Evolutionary conservation across 306 rosid species (phyloP).

Genomic region (Heteromeles arbutifolia): DNA sequence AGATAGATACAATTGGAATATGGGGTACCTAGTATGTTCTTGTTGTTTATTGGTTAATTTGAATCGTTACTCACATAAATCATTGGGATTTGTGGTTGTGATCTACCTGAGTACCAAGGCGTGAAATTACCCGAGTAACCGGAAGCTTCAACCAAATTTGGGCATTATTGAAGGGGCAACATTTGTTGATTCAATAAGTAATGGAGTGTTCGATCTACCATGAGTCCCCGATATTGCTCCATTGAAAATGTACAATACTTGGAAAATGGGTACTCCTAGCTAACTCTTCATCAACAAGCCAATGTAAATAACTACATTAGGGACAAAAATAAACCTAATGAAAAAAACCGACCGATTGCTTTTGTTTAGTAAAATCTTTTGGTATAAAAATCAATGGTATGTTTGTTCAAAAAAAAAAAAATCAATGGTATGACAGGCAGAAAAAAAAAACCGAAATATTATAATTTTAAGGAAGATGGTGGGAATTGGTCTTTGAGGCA

Average conservation of each 20-base stretch:
- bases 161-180: background rate
- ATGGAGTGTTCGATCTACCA: background rate
- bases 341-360: background rate
- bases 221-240: background rate
- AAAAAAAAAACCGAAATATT: background rate
- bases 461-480: background rate
- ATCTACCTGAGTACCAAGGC: background rate
- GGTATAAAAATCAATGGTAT: background rate
- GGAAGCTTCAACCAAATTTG: background rate
- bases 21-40: background rate
- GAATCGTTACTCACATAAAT: background rate
- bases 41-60: background rate
- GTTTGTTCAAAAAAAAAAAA: background rate
- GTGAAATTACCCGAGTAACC: background rate
- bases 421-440: background rate
- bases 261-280: background rate
- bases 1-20: background rate
- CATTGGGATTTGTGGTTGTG: constrained; percentile 5
- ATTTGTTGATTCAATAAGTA: background rate
- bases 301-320: background rate
- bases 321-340: background rate
- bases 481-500: background rate
- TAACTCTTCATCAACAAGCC: background rate
- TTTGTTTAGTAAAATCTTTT: background rate
- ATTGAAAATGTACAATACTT: background rate